A percentile compares a stretch with the other conserved stretches of the same genome.
Evolutionary conservation across 1,284 basidiomycete species (phyloP).

Genomic region (Microbotryomycetes sp.): DNA sequence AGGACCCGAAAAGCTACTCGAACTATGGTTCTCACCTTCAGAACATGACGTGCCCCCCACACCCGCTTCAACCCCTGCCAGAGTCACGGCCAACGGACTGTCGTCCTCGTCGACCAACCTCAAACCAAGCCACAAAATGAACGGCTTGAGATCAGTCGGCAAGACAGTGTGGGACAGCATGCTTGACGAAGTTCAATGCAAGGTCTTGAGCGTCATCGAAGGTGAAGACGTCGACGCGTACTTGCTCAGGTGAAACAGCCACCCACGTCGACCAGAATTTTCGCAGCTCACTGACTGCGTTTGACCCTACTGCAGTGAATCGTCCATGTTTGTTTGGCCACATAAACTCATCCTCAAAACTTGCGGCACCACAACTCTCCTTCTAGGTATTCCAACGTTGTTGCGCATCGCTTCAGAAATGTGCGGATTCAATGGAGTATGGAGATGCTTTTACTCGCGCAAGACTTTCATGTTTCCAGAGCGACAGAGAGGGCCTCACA

Average conservation of each 20-base stretch:
- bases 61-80: too few relatives aligned
- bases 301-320: conserved; percentile 68
- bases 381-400: conserved; percentile 86
- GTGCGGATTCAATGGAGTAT: conserved; percentile 66
- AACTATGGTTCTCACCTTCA: conserved; percentile 92
- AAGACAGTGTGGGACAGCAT: conserved; percentile 87
- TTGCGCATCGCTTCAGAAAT: conserved; percentile 78
- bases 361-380: conserved; percentile 95
- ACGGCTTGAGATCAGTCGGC: conserved; percentile 70
- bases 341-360: conserved; percentile 98
- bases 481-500: conserved; percentile 85
- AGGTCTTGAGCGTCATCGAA: conserved; percentile 83
- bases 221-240: conserved; percentile 90
- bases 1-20: conserved; percentile 87
- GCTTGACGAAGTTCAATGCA: conserved; percentile 95
- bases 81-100: neutral
- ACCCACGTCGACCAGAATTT: neutral
- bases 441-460: conserved; percentile 91
- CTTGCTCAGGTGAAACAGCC: conserved; percentile 65
- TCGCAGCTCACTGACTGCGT: neutral
- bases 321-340: conserved; percentile 90
- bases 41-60: conserved; percentile 52
- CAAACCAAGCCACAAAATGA: conserved; percentile 35
- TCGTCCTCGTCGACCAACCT: conserved; percentile 17
- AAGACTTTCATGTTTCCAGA: conserved; percentile 99